phyloP scores from a whole-genome alignment of 2,329 filamentous ascomycete species.

The Trichoderma koningii region DNA sequence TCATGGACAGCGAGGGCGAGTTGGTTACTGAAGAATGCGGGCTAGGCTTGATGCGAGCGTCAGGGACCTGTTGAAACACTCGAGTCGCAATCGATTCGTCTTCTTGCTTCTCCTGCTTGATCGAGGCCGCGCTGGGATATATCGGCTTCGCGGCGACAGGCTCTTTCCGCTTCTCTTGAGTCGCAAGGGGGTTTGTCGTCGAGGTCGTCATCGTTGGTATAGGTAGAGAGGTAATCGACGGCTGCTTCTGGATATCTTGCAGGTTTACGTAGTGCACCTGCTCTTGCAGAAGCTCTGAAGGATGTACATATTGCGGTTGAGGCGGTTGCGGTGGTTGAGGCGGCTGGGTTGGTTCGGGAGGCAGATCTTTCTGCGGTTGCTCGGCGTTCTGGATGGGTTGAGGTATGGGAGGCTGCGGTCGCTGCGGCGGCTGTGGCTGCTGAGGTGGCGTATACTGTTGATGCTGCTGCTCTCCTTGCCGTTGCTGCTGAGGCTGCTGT shows the following conservation, averaged over 20 bases:
- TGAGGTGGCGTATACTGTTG: constrained; percentile 27
- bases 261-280: constrained; percentile 43
- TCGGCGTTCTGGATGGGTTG: constrained; percentile 6
- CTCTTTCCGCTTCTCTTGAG: constrained; percentile 26
- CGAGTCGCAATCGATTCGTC: constrained; percentile 28
- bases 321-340: constrained; percentile 16
- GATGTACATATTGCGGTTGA: constrained; percentile 30
- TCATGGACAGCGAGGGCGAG: constrained; percentile 45
- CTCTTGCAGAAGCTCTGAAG: constrained; percentile 30
- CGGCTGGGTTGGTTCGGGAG: constrained; percentile 28
- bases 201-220: constrained; percentile 34
- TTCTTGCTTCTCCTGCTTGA: constrained; percentile 24
- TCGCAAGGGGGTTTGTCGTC: background rate
- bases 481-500: constrained; percentile 18
- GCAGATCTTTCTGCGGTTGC: constrained; percentile 13
- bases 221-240: constrained; percentile 34
- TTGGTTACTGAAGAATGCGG: constrained; percentile 45
- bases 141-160: constrained; percentile 18
- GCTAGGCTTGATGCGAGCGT: constrained; percentile 39
- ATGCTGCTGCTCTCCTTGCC: constrained; percentile 15
- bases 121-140: constrained; percentile 15
- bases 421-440: constrained; percentile 29
- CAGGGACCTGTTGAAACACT: constrained; percentile 25
- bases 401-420: constrained; percentile 7
- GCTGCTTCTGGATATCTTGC: constrained; percentile 43